A percentile compares a stretch with the other conserved stretches of the same genome.
Evolutionary conservation across 1,284 basidiomycete species (phyloP).

Genomic region (Bothia castanella): DNA sequence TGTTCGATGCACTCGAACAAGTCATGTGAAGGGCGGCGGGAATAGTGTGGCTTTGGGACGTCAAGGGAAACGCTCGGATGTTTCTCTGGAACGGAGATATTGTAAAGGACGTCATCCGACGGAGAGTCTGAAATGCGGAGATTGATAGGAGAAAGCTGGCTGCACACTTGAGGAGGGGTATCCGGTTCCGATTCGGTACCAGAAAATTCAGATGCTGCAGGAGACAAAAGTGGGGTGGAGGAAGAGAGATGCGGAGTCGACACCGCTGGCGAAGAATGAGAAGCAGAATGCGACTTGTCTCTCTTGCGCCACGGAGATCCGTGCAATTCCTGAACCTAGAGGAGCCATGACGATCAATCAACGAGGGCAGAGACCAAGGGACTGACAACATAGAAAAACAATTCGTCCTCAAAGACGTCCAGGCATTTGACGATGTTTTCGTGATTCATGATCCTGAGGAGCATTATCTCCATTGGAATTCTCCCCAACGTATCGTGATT

Average conservation of each 20-base stretch:
- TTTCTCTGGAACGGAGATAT: constrained; percentile 13
- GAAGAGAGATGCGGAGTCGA: constrained; percentile 36
- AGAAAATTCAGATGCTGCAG: constrained; percentile 49
- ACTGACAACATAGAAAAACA: constrained; percentile 84
- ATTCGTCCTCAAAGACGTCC: constrained; percentile 77
- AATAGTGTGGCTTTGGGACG: constrained; percentile 48
- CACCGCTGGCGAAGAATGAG: constrained; percentile 22
- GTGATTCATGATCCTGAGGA: constrained; percentile 73
- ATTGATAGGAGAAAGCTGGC: constrained; percentile 23
- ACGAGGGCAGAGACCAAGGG: constrained; percentile 2
- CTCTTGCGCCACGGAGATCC: constrained; percentile 75
- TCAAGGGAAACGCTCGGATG: constrained; percentile 12
- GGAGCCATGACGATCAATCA: not conserved
- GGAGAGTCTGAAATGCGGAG: constrained; percentile 21
- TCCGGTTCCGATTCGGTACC: constrained; percentile 40
- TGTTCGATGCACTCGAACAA: constrained; percentile 93
- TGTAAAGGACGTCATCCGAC: constrained; percentile 8
- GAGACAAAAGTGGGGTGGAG: constrained; percentile 56
- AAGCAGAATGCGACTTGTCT: constrained; percentile 23
- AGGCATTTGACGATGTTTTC: constrained; percentile 79
- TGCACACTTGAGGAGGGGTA: constrained; percentile 40
- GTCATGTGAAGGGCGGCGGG: constrained; percentile 80
- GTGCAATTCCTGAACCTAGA: constrained; percentile 86
- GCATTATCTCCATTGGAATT: constrained; percentile 78
- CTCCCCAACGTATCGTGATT: constrained; percentile 56